Evolutionary conservation across 306 rosid species (phyloP).

Genomic region (Glycyrrhiza uralensis): DNA sequence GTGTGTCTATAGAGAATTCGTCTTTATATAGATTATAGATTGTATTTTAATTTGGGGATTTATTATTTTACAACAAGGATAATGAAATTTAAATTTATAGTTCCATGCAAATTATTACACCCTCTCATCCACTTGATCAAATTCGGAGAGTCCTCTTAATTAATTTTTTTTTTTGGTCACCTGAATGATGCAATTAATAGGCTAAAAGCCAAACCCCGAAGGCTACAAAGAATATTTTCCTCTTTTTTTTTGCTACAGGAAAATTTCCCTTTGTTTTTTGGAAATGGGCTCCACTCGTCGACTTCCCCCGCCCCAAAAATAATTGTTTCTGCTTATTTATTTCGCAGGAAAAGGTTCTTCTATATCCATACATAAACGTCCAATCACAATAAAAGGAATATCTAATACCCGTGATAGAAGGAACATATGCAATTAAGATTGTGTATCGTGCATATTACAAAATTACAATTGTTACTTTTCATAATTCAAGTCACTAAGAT

Average conservation of each 20-base stretch:
- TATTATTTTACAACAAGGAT: too few species aligned
- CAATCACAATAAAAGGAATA: neutral
- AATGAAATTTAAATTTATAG: too few species aligned
- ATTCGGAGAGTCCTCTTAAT: neutral
- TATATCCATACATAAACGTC: neutral
- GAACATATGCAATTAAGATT: constrained; percentile 23
- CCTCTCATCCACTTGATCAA: neutral
- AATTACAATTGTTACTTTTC: constrained; percentile 4
- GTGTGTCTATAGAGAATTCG: too few species aligned
- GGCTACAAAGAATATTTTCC: too few species aligned
- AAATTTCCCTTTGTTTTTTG: too few species aligned
- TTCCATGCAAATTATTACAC: neutral
- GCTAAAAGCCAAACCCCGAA: too few species aligned
- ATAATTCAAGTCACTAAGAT: constrained; percentile 16
- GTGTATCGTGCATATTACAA: neutral
- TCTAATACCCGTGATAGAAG: neutral
- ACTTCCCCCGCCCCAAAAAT: neutral
- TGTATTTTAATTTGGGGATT: too few species aligned
- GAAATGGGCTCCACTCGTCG: too few species aligned
- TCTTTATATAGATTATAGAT: too few species aligned
- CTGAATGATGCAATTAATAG: too few species aligned
- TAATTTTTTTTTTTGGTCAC: too few species aligned
- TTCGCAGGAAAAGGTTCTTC: neutral
- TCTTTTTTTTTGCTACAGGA: too few species aligned
- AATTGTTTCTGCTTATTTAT: neutral